Base-by-base conservation (phyloP, 257 asterid genomes). In the Lavandula angustifolia region DNA sequence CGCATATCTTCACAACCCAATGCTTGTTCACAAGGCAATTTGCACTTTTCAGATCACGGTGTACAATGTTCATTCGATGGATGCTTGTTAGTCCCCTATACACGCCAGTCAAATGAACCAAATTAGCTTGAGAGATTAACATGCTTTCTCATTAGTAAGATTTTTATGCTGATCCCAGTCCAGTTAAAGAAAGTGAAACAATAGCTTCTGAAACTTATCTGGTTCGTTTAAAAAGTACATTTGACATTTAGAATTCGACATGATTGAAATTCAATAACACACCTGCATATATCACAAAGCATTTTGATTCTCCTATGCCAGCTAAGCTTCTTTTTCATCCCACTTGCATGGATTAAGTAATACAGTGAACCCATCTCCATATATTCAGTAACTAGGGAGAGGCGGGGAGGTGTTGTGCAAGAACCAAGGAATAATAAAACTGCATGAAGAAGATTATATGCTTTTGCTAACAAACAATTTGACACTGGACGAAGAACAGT, bases 321-420 rank as follows among this genome's bases (percentile, higher is more conserved):
- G 82, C 87, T 91, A 70, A 91, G 94, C 82, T 82, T 91, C 82
- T 91, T 91, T 68, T 81, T 91, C 69, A 86, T 82, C 57, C 89
- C 92, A 75, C 95, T 86, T 61, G 82, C 80, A 40, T 88, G 98
- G 82, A 91, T 88, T 62, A 91, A 80, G 80, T 79, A 84, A 76
- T 91, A 88, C 42, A 91, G 76, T 46, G 98, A 88, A 60, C 98
- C 95, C 98, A 88, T 83, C 73, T 91, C 96, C 98, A 91, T 88
- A 65, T 81, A 88, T 69, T 91, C 96, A 3, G 96, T 91, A 57
- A 88, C 85, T 75, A 91, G 57, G 73, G 98, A 91, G 54, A 91
- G 84, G 56, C 84, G 96, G 7, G 96, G 96, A 55, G 98, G 96
- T 70, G 77, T 78, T 44, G 91, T 88, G 76, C 98, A 91, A 62